Evolutionary conservation across 495 filamentous ascomycete genomes (phyloP).

Genomic region (Aspergillus hancockii): DNA sequence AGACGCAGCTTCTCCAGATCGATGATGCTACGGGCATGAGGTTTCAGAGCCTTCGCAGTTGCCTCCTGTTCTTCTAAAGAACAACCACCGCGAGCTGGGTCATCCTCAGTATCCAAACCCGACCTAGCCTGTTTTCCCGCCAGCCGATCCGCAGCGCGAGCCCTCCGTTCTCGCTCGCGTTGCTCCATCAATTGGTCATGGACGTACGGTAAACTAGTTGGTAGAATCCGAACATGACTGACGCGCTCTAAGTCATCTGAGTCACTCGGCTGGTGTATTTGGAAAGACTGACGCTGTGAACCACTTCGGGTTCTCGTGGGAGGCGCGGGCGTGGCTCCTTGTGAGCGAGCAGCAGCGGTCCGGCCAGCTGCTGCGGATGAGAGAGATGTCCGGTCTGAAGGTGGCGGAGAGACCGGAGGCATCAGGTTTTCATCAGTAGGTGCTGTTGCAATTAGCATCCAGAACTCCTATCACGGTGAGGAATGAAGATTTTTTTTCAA

Average conservation of each 20-base stretch:
- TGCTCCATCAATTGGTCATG: conserved; percentile 87
- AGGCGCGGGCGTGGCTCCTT: conserved; percentile 19
- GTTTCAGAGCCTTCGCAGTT: conserved; percentile 73
- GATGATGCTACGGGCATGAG: conserved; percentile 68
- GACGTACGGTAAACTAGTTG: conserved; percentile 84
- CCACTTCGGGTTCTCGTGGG: conserved; percentile 26
- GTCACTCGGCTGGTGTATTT: conserved; percentile 31
- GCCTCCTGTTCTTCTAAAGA: conserved; percentile 75
- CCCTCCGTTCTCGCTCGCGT: conserved; percentile 50
- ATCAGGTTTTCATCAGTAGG: conserved; percentile 45
- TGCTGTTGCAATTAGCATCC: conserved; percentile 30
- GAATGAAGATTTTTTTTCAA: not conserved
- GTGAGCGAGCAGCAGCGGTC: conserved; percentile 24
- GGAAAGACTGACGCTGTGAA: conserved; percentile 29
- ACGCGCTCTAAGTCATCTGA: conserved; percentile 45
- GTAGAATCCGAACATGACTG: conserved; percentile 85
- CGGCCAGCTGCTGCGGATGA: conserved; percentile 25
- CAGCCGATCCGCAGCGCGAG: conserved; percentile 27
- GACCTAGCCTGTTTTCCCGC: conserved; percentile 31
- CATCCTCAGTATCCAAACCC: conserved; percentile 42
- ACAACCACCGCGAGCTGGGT: conserved; percentile 44
- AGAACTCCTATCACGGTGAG: not conserved
- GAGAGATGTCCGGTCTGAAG: conserved; percentile 19
- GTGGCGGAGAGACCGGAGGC: conserved; percentile 28
- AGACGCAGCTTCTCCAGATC: conserved; percentile 55